Evolutionary conservation across 768 basidiomycete genomes (phyloP), one percentile per base, ranked within the genome.

Genomic region (Suillus hirtellus): DNA sequence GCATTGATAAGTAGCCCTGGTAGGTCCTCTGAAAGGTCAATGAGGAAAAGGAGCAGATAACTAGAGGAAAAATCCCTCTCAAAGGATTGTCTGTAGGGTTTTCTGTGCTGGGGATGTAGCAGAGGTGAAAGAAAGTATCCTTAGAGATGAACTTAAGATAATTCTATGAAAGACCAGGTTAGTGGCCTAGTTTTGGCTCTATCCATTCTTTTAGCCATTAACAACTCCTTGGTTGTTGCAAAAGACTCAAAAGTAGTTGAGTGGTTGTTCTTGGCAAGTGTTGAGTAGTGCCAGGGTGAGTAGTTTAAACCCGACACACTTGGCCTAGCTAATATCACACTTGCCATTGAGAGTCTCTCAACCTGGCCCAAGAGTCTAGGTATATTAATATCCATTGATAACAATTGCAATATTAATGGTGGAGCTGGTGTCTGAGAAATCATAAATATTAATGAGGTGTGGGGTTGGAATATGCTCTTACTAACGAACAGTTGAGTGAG

Each of bases 261-360:
- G 7, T 34, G 43, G 43, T 5, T 0, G 2, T 1, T 9, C 9
- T 19, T 1, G 19, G 4, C 1, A 19, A 3, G 17, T 15, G 2
- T 60, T 15, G 21, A 66, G 17, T 59, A 72, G 54, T 46, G 67
- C 47, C 4, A n/a, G 52, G 35, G 75, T 66, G 40, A 82, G 78
- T 19, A 82, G 65, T 34, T 80, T 71, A 63, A 84, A 81, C 0
- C 79, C 79, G 24, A 83, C 67, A 0, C 78, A 77, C 66, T 84
- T 81, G 9, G 80, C 81, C 81, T 82, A 84, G 0, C 69, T 70
- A 61, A 84, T 84, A 62, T 83, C 78, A 1, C 72, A 38, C 0
- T 69, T 56, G 24, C 72, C 66, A 1, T 60, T 21, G 4, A 24
- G 24, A 1, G 53, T 35, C 35, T 72, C 64, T 78, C 78, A 80